These are phyloP conservation scores for Ananas comosus DNA, from an alignment of 176 grass and related monocot genomes.

Conservation along the genomic window DNA sequence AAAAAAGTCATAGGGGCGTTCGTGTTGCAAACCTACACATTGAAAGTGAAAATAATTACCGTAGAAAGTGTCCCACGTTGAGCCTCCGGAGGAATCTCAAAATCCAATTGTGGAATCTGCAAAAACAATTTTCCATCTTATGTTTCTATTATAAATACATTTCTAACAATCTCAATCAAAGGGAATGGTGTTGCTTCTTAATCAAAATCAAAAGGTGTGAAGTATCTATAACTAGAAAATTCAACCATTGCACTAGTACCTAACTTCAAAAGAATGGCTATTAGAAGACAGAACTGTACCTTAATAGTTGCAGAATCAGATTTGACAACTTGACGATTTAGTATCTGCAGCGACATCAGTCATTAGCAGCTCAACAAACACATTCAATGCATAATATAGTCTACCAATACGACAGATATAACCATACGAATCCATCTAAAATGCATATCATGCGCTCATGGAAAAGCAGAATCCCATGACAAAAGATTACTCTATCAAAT, in stretches of 20 bases:
- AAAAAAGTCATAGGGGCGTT: slow-evolving; percentile 1
- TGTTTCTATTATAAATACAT: neutral
- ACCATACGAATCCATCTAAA: neutral
- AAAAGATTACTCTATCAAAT: neutral
- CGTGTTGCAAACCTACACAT: neutral
- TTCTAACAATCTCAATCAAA: no score
- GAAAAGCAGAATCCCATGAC: neutral
- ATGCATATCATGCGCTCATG: neutral
- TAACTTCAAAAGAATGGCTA: neutral
- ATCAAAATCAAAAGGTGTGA: neutral
- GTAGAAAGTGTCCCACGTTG: slow-evolving; percentile 77
- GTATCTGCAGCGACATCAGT: slow-evolving; percentile 37
- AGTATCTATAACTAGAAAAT: neutral
- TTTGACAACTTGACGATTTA: slow-evolving; percentile 92
- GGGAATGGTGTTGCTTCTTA: neutral
- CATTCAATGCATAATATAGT: neutral
- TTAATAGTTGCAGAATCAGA: slow-evolving; percentile 97
- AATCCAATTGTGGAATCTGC: slow-evolving; percentile 88
- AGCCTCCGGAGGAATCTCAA: slow-evolving; percentile 95
- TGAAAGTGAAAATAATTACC: slow-evolving; percentile 30
- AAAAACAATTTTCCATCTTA: slow-evolving; percentile 6
- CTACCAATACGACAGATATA: neutral
- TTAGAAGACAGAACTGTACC: slow-evolving; percentile 21
- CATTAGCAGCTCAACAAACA: slow-evolving; percentile 9
- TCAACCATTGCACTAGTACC: neutral